These are phyloP conservation scores for Aegilops tauschii DNA, from an alignment of 176 grass and related monocot species.

Conservation along the genomic window DNA sequence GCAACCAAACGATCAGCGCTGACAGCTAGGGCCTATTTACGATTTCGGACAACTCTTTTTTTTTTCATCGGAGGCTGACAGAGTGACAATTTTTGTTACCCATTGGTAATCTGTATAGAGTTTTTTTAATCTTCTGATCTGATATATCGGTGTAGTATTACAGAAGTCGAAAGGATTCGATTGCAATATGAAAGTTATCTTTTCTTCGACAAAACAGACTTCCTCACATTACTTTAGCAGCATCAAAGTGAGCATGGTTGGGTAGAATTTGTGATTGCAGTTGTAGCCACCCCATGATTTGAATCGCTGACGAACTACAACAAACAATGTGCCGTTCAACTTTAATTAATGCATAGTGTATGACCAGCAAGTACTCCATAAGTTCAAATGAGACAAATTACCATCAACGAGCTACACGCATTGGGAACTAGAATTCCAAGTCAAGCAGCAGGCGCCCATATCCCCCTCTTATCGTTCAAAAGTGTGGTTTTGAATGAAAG, in stretches of 20 bases:
- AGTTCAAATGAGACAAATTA: background rate
- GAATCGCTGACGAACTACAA: background rate
- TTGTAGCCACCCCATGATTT: background rate
- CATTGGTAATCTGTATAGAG: conserved; percentile 46
- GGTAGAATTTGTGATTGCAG: background rate
- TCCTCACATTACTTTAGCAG: background rate
- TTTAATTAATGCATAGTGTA: background rate
- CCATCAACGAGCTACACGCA: background rate
- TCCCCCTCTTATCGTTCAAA: background rate
- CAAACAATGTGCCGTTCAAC: background rate
- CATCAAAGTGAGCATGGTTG: background rate
- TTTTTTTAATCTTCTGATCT: background rate
- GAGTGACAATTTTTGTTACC: conserved; percentile 41
- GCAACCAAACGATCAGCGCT: conserved; percentile 27
- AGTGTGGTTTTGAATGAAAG: no score
- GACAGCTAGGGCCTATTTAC: conserved; percentile 15
- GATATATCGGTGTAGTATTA: background rate
- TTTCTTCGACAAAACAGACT: background rate
- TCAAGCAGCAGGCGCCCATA: background rate
- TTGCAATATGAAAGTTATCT: background rate
- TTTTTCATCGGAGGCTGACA: conserved; percentile 32
- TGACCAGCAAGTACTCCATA: background rate
- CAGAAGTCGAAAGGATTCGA: conserved; percentile 11
- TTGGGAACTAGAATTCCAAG: background rate
- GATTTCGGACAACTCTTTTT: background rate